These are phyloP conservation scores for Talinum fruticosum DNA, from an alignment of 148 eudicot genomes.

Conservation along the genomic window DNA sequence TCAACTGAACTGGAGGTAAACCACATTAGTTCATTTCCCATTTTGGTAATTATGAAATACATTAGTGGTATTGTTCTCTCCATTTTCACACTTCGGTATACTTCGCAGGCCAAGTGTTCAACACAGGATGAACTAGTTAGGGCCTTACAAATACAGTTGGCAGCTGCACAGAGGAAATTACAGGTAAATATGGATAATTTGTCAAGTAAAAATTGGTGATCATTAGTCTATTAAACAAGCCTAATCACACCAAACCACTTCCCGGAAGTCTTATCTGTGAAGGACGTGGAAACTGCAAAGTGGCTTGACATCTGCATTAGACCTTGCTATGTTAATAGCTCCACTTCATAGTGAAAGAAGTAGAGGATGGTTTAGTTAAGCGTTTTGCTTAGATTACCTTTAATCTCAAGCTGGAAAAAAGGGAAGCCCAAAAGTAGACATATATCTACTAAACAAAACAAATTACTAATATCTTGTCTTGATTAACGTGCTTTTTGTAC, in stretches of 20 bases:
- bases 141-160: slow-evolving; percentile 64
- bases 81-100: slow-evolving; percentile 17
- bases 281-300: too few species aligned
- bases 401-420: background rate
- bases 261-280: background rate
- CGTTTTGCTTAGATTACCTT: background rate
- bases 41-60: background rate
- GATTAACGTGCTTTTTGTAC: background rate
- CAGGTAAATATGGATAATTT: slow-evolving; percentile 41
- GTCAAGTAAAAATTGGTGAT: background rate
- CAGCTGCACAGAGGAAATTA: slow-evolving; percentile 59
- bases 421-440: background rate
- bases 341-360: background rate
- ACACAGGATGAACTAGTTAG: slow-evolving; percentile 63
- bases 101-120: slow-evolving; percentile 53
- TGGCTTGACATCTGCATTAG: too few species aligned
- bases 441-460: too few species aligned
- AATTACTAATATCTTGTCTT: background rate
- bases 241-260: background rate
- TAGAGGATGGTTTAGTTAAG: background rate
- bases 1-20: slow-evolving; percentile 75
- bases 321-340: too few species aligned
- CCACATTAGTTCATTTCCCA: background rate
- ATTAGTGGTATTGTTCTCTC: slow-evolving; percentile 5
- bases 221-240: background rate